These are phyloP conservation scores for Mycena sanguinolenta DNA, from an alignment of 768 basidiomycete species.

Conservation along the genomic window DNA sequence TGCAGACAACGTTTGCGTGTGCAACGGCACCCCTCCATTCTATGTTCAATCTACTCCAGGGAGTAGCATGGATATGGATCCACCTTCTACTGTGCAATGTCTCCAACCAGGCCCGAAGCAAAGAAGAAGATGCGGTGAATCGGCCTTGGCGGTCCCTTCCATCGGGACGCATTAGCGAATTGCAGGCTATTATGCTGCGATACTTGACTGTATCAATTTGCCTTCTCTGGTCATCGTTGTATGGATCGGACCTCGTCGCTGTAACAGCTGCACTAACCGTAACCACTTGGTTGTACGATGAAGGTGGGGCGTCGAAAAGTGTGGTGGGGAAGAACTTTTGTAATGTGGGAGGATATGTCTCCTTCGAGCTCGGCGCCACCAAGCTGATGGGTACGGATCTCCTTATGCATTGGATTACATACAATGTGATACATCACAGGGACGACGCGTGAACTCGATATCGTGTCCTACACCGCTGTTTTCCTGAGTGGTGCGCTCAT, in stretches of 20 bases:
- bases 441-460: neutral
- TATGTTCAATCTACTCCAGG: neutral
- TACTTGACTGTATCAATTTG: neutral
- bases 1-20: constrained; percentile 4
- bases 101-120: constrained; percentile 16
- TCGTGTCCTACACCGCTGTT: neutral
- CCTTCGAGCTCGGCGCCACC: constrained; percentile 4
- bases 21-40: neutral
- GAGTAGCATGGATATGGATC: neutral
- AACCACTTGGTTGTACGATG: neutral
- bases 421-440: neutral
- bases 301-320: neutral
- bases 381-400: neutral
- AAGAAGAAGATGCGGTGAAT: constrained; percentile 23
- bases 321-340: neutral
- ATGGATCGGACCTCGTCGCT: neutral
- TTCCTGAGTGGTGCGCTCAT: neutral
- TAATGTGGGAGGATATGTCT: neutral
- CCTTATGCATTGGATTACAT: neutral
- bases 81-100: constrained; percentile 8
- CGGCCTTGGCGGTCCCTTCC: constrained; percentile 24
- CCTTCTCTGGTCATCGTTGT: neutral
- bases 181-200: neutral
- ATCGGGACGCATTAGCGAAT: neutral
- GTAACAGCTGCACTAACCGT: neutral